phyloP scores from a whole-genome alignment of 495 filamentous ascomycete genomes.

The Peziza echinospora region DNA sequence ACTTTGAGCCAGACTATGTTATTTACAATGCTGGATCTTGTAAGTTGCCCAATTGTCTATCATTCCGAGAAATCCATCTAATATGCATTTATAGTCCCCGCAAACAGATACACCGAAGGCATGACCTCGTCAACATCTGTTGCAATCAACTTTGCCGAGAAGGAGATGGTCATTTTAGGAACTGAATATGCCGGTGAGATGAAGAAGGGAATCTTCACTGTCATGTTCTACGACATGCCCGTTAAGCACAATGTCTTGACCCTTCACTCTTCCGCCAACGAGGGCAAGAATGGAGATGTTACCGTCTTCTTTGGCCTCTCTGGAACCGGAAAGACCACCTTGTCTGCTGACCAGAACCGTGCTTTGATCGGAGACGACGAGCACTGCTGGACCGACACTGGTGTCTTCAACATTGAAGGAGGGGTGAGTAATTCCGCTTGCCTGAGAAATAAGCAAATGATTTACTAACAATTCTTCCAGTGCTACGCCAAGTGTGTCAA shows the following conservation, averaged over 20 bases:
- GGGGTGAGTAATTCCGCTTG: constrained; percentile 27
- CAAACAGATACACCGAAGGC: constrained; percentile 91
- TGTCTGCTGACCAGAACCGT: constrained; percentile 92
- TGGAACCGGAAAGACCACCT: constrained; percentile 93
- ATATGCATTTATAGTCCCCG: constrained; percentile 39
- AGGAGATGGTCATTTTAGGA: constrained; percentile 95
- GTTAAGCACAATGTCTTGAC: constrained; percentile 98
- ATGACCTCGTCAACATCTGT: constrained; percentile 92
- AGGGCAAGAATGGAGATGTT: constrained; percentile 71
- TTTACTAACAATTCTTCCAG: constrained; percentile 1
- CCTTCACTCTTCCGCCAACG: constrained; percentile 83
- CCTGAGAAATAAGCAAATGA: constrained; percentile 4
- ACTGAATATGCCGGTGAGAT: constrained; percentile 99
- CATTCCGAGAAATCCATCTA: constrained; percentile 1
- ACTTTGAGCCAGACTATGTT: constrained; percentile 97
- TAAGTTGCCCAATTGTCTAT: constrained; percentile 3
- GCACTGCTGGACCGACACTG: constrained; percentile 94
- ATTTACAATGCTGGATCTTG: constrained; percentile 96
- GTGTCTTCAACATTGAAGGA: constrained; percentile 99
- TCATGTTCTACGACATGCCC: constrained; percentile 99
- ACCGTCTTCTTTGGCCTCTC: constrained; percentile 99
- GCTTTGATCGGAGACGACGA: constrained; percentile 94
- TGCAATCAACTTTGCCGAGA: constrained; percentile 70
- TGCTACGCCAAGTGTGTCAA: constrained; percentile 99
- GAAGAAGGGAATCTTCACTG: constrained; percentile 99